These are phyloP conservation scores for Monosporascus sp. DNA, from an alignment of 2,329 filamentous ascomycete genomes.

Conservation along the genomic window DNA sequence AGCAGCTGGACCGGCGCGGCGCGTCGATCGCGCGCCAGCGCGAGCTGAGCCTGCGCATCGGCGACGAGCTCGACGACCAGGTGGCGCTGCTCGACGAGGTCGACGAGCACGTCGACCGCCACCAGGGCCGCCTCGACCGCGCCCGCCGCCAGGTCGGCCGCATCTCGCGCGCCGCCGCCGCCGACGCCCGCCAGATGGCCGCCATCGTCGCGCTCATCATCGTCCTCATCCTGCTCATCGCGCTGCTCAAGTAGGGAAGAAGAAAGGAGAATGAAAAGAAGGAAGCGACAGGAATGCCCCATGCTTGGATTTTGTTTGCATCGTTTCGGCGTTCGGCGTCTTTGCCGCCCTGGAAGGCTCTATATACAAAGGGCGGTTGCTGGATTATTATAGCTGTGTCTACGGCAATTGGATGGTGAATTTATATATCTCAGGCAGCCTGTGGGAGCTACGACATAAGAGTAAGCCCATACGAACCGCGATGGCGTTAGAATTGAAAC, in stretches of 20 bases:
- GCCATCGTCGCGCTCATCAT: slow-evolving; percentile 78
- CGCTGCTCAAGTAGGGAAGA: slow-evolving; percentile 61
- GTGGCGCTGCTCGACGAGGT: slow-evolving; percentile 85
- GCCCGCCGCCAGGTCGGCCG: slow-evolving; percentile 67
- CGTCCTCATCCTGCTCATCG: slow-evolving; percentile 75
- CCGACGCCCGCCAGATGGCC: slow-evolving; percentile 83
- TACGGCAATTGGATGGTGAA: too few species aligned
- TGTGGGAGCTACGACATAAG: too few species aligned
- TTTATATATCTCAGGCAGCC: too few species aligned
- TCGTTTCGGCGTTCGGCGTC: neutral
- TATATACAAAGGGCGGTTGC: too few species aligned
- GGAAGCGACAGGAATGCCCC: neutral
- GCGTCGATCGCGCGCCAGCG: slow-evolving; percentile 82
- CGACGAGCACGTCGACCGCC: slow-evolving; percentile 75
- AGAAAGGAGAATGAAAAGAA: neutral
- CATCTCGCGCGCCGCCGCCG: slow-evolving; percentile 62
- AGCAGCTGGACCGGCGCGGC: slow-evolving; percentile 85
- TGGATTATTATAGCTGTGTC: too few species aligned
- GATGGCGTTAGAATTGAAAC: too few species aligned
- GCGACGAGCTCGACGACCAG: slow-evolving; percentile 89
- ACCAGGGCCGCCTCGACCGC: slow-evolving; percentile 68
- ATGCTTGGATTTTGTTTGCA: neutral
- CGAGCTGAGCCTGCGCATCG: slow-evolving; percentile 91
- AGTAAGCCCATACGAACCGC: too few species aligned
- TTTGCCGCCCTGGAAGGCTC: neutral